Base-by-base conservation (phyloP, 2,329 filamentous ascomycete genomes). In the Aspergillus sp. region DNA sequence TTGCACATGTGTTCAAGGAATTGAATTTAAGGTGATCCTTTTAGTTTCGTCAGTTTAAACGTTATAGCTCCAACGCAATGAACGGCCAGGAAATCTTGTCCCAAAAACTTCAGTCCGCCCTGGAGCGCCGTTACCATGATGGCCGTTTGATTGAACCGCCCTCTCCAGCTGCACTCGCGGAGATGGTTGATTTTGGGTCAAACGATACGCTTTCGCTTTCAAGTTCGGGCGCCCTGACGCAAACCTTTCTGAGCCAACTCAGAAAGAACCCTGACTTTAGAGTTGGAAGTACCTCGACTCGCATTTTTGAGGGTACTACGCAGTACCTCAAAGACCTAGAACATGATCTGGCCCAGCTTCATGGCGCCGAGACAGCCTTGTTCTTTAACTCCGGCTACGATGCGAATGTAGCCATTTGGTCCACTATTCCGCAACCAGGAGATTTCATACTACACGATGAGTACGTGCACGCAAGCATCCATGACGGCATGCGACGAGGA, bases 401-500 rank as follows among this genome's bases (percentile, higher is more conserved):
- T 33, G 74, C 72, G 3, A 78, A 77, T 40, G 60, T 65, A 0
- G 73, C 70, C 0, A 50, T 78, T 3, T 68, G 75, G 26, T 52
- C 60, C 11, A 69, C 66, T 26, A 59, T 71, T 1, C 69, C 72
- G 3, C 71, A 71, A 38, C 53, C 50, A 0, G 69, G 64, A 0
- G 74, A 78, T 45, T 47, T 64, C 0, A 60, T 85, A 8, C 53
- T 84, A 0, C 77, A 78, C 40, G 80, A 84, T 37, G 76, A 75
- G 46, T 62, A 76, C 13, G 71, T 83, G 5, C 80, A 83, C 42
- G 80, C 80, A 1, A 82, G 76, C 37, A 74, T 78, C 2, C 79
- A 82, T 36, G 78, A 83, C 48, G 80, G 80, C 0, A 79, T 83
- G 74, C 64, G 64, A 22, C 40, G 74, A 20, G 72, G 71, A 6